Conservation (phyloP, 257 asterid species). For the Salvia hispanica region DNA sequence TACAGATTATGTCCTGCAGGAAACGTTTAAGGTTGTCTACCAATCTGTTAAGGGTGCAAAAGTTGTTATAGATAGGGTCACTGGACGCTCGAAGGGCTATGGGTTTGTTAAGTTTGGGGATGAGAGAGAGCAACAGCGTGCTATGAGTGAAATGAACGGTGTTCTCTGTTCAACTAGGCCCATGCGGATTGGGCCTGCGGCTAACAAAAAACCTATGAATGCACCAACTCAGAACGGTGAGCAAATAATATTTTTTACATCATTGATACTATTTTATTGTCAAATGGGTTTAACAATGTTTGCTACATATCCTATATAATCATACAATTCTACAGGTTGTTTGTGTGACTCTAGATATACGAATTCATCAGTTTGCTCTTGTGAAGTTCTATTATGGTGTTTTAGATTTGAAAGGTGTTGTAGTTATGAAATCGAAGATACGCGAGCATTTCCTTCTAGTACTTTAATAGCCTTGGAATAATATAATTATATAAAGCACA, state of each 20-base stretch:
- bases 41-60: slow-evolving; percentile 85
- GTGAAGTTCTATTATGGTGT: slow-evolving; percentile 7
- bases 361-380: slow-evolving; percentile 34
- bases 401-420: slow-evolving; percentile 47
- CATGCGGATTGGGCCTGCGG: slow-evolving; percentile 89
- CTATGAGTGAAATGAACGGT: slow-evolving; percentile 90
- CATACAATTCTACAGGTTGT: slow-evolving; percentile 25
- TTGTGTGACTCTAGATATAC: slow-evolving; percentile 32
- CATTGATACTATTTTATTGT: slow-evolving; percentile 14
- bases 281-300: slow-evolving; percentile 1
- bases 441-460: slow-evolving; percentile 61
- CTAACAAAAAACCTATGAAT: slow-evolving; percentile 67
- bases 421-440: slow-evolving; percentile 51
- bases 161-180: slow-evolving; percentile 76
- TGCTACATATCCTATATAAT: slow-evolving; percentile 14
- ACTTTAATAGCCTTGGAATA: slow-evolving; percentile 60
- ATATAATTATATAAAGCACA: slow-evolving; percentile 49
- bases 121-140: slow-evolving; percentile 77
- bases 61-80: slow-evolving; percentile 74
- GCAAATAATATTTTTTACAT: slow-evolving; percentile 18
- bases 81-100: slow-evolving; percentile 89
- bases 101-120: slow-evolving; percentile 85
- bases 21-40: slow-evolving; percentile 64
- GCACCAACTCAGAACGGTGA: slow-evolving; percentile 60
- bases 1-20: slow-evolving; percentile 67